phyloP scores from a whole-genome alignment of 2,329 filamentous ascomycete genomes.

The Fusarium duplospermum region DNA sequence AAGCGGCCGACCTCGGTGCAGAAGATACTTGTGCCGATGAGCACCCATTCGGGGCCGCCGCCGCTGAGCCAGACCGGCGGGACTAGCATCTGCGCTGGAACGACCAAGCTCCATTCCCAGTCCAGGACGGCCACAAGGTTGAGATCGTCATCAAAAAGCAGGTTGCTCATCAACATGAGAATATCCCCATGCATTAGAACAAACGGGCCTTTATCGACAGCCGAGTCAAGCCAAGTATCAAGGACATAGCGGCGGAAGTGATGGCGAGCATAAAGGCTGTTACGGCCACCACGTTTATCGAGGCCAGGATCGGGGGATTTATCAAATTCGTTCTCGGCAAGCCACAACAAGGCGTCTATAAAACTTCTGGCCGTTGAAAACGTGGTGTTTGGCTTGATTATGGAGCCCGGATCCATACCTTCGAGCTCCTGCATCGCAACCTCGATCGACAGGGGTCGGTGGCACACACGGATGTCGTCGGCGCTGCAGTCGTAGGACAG shows the following conservation, averaged over 20 bases:
- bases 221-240: neutral
- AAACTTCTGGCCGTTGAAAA: neutral
- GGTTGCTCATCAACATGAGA: neutral
- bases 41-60: neutral
- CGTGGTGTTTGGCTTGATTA: neutral
- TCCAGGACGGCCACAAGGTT: neutral
- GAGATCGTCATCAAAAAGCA: neutral
- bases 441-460: neutral
- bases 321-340: slow-evolving; percentile 2
- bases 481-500: neutral
- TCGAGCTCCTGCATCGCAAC: neutral
- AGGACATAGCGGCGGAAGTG: neutral
- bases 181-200: neutral
- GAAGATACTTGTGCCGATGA: neutral
- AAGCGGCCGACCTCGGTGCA: neutral
- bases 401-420: neutral
- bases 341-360: neutral
- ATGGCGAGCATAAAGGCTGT: neutral
- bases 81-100: neutral
- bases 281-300: neutral
- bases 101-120: slow-evolving; percentile 1
- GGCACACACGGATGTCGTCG: neutral
- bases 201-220: neutral
- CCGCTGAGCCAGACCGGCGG: slow-evolving; percentile 3
- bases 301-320: neutral